A percentile compares a stretch with the other conserved stretches of the same genome.
Conservation (phyloP, 768 basidiomycete genomes). For the Asterophora lycoperdoides region DNA sequence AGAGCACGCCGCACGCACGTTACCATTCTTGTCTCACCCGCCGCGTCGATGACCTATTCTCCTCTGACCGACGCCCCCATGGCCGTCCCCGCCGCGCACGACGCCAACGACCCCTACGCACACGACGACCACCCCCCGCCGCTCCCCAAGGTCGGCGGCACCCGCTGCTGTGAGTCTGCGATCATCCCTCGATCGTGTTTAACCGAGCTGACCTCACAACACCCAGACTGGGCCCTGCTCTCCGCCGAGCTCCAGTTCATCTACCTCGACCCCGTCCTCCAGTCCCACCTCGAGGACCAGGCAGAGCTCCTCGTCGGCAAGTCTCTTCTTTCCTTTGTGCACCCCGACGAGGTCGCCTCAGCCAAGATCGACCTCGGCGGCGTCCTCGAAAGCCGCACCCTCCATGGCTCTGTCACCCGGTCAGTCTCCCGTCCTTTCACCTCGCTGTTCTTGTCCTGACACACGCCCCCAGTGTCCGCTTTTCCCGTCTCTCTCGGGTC, state of each 20-base stretch:
- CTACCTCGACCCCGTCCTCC: slow-evolving; percentile 79
- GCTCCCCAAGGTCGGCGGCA: slow-evolving; percentile 62
- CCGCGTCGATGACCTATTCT: slow-evolving; percentile 21
- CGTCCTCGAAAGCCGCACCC: slow-evolving; percentile 67
- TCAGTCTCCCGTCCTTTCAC: slow-evolving; percentile 23
- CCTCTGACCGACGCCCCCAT: slow-evolving; percentile 7
- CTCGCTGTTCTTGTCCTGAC: slow-evolving; percentile 16
- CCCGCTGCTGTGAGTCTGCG: slow-evolving; percentile 69
- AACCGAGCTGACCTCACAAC: not conserved
- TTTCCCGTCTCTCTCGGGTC: slow-evolving; percentile 69
- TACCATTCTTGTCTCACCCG: not conserved
- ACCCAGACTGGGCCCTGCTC: slow-evolving; percentile 76
- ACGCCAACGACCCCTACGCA: slow-evolving; percentile 20
- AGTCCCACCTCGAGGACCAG: slow-evolving; percentile 66
- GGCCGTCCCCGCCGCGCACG: slow-evolving; percentile 7
- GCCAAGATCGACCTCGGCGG: slow-evolving; percentile 71
- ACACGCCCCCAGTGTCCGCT: slow-evolving; percentile 53
- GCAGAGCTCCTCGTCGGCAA: slow-evolving; percentile 65
- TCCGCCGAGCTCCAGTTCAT: slow-evolving; percentile 74
- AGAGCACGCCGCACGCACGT: too few species aligned
- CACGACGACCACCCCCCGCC: slow-evolving; percentile 32
- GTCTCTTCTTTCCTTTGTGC: slow-evolving; percentile 72
- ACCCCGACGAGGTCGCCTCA: slow-evolving; percentile 77
- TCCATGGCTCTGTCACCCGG: slow-evolving; percentile 85
- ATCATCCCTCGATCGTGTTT: slow-evolving; percentile 35